Evolutionary conservation across 2,329 filamentous ascomycete species (phyloP).

Genomic region (Botrytis squamosa): DNA sequence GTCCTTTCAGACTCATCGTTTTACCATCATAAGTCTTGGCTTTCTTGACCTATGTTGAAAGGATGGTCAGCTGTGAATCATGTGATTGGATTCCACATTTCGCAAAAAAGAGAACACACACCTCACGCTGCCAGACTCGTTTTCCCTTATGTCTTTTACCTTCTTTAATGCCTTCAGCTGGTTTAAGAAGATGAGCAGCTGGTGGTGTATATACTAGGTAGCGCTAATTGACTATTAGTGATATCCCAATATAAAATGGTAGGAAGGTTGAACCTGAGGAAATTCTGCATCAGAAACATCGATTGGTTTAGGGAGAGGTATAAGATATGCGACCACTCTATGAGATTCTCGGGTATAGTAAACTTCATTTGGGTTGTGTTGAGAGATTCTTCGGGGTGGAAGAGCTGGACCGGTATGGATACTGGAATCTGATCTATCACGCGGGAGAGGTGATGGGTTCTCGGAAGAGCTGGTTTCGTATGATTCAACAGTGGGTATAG

Average conservation of each 20-base stretch:
- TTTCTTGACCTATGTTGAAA: constrained; percentile 22
- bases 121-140: constrained; percentile 25
- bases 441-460: neutral
- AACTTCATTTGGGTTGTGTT: constrained; percentile 9
- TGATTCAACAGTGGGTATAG: neutral
- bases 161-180: constrained; percentile 23
- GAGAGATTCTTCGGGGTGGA: constrained; percentile 15
- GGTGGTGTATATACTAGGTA: constrained; percentile 25
- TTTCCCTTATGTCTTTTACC: constrained; percentile 19
- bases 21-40: constrained; percentile 26
- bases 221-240: constrained; percentile 16
- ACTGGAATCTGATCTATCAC: neutral
- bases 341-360: constrained; percentile 24
- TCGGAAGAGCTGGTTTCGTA: neutral
- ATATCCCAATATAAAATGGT: neutral
- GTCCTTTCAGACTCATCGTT: constrained; percentile 21
- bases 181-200: constrained; percentile 23
- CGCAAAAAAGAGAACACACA: neutral
- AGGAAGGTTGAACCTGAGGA: constrained; percentile 2
- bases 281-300: constrained; percentile 11
- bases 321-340: constrained; percentile 24
- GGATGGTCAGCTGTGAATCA: neutral
- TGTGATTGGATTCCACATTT: neutral
- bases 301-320: constrained; percentile 25
- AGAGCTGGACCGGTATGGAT: neutral